Conservation (phyloP, 495 filamentous ascomycete genomes). For the Penicillium bovifimosum region DNA sequence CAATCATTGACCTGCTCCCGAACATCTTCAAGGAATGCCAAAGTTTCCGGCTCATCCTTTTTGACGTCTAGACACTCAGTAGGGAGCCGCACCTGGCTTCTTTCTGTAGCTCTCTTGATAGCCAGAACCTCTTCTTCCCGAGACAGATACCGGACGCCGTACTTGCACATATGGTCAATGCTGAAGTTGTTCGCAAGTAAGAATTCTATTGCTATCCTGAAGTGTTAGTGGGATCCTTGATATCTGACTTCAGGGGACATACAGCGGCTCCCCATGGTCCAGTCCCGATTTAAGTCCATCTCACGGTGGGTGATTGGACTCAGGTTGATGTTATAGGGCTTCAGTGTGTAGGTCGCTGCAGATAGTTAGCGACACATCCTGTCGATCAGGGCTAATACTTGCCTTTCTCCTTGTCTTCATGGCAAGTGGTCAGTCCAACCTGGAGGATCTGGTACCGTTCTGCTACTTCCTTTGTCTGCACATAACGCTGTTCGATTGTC, state of each 20-base stretch:
- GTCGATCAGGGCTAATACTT: not conserved
- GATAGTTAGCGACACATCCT: not conserved
- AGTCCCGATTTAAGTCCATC: constrained; percentile 51
- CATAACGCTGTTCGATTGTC: constrained; percentile 60
- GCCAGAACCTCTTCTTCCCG: constrained; percentile 53
- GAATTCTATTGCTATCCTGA: constrained; percentile 52
- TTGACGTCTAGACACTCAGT: constrained; percentile 43
- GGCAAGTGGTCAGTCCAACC: constrained; percentile 64
- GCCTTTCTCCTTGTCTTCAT: constrained; percentile 48
- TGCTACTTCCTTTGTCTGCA: constrained; percentile 57
- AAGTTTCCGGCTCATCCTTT: constrained; percentile 48
- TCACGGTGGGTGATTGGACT: constrained; percentile 48
- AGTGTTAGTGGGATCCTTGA: constrained; percentile 2
- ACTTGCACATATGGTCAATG: constrained; percentile 49
- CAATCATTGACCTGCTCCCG: constrained; percentile 48
- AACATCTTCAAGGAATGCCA: constrained; percentile 50
- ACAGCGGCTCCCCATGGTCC: constrained; percentile 49
- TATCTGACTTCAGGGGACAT: constrained; percentile 5
- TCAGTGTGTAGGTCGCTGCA: constrained; percentile 51
- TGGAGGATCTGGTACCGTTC: constrained; percentile 70
- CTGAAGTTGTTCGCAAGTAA: constrained; percentile 57
- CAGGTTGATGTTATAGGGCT: constrained; percentile 65
- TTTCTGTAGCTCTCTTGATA: constrained; percentile 18
- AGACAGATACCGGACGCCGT: constrained; percentile 67
- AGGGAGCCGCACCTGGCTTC: constrained; percentile 28